Base-by-base conservation (phyloP, 2,329 filamentous ascomycete genomes). In the Coniochaeta pulveracea region DNA sequence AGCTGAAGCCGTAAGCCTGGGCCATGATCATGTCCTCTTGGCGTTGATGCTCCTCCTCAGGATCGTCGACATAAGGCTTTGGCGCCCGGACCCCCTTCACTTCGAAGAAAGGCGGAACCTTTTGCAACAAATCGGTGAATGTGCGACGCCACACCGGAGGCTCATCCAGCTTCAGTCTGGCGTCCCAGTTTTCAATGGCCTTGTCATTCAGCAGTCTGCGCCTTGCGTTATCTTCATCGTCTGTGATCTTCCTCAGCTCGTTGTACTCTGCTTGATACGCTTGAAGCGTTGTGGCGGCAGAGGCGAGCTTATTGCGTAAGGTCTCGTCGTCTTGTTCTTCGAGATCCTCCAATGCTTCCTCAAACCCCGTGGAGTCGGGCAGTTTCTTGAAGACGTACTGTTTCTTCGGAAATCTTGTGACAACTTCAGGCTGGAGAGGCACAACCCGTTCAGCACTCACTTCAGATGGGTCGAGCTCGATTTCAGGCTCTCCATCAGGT, bases 21-120 rank as follows among this genome's bases (percentile, higher is more conserved):
- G 74, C 72, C 63, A 72, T 69, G 39, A 75, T 58, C 35, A 60
- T 60, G 51, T 77, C 72, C 47, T 79, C 67, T 34, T 60, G 48
- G 35, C 50, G 48, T 26, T 51, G 46, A 39, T 69, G 64, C 4
- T 63, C 57, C 26, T 69, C 60, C 16, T 60, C 54, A 1, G 60
- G 60, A 34, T 67, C 64, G 19, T 51, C 56, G n/a, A 50, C 44
- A 26, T 58, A 50, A 4, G 53, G 50, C 24, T 57, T 56, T 29
- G 61, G 58, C 12, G 67, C 61, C 31, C 63, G 61, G 42, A 67
- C 64, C 10, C 70, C 71, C 48, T 66, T 69, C 41, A 74, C 52
- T 19, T 63, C 59, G 43, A 73, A 73, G 25, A 34, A 55, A 53
- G 16, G 57, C 52, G 43, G 62, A 4, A 44, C 41, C 34, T 52